These are phyloP conservation scores for Chytriomyces hyalinus DNA, from an alignment of 192 early-diverging fungal genomes.

Conservation along the genomic window DNA sequence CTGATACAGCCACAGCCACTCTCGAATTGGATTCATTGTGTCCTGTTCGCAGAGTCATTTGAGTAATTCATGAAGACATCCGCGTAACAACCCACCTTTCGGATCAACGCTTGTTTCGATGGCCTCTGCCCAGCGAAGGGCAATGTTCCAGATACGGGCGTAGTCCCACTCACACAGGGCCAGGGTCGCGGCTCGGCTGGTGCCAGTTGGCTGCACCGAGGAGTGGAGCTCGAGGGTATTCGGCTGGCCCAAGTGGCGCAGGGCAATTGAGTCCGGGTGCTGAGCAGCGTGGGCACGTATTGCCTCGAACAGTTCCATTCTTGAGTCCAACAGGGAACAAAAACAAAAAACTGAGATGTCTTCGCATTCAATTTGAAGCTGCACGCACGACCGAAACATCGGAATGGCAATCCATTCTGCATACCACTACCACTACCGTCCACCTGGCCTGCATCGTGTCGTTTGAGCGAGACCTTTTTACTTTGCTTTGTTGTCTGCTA, in stretches of 20 bases:
- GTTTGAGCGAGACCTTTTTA: no score
- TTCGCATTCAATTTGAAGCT: no score
- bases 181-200: background rate
- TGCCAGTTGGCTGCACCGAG: background rate
- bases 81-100: background rate
- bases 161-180: background rate
- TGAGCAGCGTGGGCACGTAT: background rate
- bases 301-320: background rate
- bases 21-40: background rate
- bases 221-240: background rate
- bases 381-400: no score
- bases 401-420: background rate
- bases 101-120: background rate
- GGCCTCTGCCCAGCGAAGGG: background rate
- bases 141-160: background rate
- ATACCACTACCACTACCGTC: background rate
- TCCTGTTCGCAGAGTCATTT: background rate
- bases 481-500: no score
- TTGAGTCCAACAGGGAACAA: background rate
- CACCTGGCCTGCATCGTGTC: background rate
- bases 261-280: background rate
- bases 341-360: background rate
- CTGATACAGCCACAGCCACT: conserved; percentile 18
- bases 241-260: background rate
- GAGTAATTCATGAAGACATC: background rate